Conservation (phyloP, 2,329 filamentous ascomycete genomes). For the Diaporthe citrichinensis region DNA sequence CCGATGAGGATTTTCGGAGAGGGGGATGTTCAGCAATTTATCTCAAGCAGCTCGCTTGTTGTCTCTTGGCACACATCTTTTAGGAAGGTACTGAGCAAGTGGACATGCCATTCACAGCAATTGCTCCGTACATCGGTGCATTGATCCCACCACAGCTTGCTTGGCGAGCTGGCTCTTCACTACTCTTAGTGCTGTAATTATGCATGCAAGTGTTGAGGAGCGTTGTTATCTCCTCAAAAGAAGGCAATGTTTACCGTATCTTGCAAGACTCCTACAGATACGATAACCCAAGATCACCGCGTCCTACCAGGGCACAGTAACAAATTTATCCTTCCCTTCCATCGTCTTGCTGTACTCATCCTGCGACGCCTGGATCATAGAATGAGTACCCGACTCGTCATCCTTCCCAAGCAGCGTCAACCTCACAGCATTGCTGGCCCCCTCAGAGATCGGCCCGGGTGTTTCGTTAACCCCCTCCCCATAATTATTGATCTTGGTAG, state of each 20-base stretch:
- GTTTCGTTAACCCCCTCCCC: background rate
- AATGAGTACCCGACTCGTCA: conserved; percentile 14
- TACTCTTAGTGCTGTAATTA: too few relatives aligned
- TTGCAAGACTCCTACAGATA: fast-evolving
- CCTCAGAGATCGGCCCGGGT: conserved; percentile 12
- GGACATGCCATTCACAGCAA: background rate
- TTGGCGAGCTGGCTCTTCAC: background rate
- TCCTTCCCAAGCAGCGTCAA: conserved; percentile 30
- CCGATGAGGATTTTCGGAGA: background rate
- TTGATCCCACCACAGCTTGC: background rate
- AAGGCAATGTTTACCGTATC: background rate
- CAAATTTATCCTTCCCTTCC: background rate
- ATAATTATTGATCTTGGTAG: conserved; percentile 26
- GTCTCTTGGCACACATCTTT: background rate
- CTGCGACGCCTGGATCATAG: background rate
- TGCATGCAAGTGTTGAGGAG: too few relatives aligned
- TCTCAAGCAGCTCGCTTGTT: background rate
- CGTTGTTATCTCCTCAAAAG: background rate
- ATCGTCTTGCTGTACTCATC: conserved; percentile 25
- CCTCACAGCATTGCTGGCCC: conserved; percentile 20
- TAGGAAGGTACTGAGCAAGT: background rate
- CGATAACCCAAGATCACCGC: fast-evolving
- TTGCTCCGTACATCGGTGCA: background rate
- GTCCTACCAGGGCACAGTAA: conserved; percentile 19
- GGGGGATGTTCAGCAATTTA: background rate